Conservation (phyloP, 208 protist genomes). For the Blastocrithidia nonstop region DNA sequence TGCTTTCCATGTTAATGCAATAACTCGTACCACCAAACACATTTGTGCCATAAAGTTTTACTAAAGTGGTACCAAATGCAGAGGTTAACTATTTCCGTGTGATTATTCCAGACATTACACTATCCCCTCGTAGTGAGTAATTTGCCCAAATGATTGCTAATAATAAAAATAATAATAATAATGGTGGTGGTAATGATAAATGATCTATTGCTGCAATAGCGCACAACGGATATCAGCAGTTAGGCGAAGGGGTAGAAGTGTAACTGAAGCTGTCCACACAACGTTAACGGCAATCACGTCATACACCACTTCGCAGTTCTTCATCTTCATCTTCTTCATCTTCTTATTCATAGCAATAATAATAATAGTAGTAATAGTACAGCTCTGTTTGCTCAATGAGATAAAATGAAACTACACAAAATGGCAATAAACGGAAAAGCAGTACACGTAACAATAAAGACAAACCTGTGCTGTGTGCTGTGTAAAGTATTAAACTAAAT, state of each 20-base stretch:
- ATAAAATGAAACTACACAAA: neutral
- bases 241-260: conserved; percentile 59
- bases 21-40: conserved; percentile 66
- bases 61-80: conserved; percentile 19
- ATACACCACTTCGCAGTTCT: conserved; percentile 1
- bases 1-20: conserved; percentile 36
- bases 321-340: conserved; percentile 7
- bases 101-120: conserved; percentile 32
- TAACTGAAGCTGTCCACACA: conserved; percentile 17
- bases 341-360: conserved; percentile 3
- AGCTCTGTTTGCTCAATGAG: too few species aligned
- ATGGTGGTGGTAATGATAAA: too few species aligned
- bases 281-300: conserved; percentile 1
- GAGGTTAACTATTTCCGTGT: conserved; percentile 35
- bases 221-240: conserved; percentile 79
- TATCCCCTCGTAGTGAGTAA: too few species aligned
- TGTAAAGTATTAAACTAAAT: conserved; percentile 17
- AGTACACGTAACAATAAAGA: neutral
- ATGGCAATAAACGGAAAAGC: neutral
- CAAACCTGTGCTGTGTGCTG: neutral
- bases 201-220: conserved; percentile 72
- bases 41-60: conserved; percentile 66
- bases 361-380: neutral
- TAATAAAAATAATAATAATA: too few species aligned
- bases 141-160: too few species aligned